Evolutionary conservation across 2,329 filamentous ascomycete species (phyloP).

Genomic region (Coniochaeta sp.): DNA sequence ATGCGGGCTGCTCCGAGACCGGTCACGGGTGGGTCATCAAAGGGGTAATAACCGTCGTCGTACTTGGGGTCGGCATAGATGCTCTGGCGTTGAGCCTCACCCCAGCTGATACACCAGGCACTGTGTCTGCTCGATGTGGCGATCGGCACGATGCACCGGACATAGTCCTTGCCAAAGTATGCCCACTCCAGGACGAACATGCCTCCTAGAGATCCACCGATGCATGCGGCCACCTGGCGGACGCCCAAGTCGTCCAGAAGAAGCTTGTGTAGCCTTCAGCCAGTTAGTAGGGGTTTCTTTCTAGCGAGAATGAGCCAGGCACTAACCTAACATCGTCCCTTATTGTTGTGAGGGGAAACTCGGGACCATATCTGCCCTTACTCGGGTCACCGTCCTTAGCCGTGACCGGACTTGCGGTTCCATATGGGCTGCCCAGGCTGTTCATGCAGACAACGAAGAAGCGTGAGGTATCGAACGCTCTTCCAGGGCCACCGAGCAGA

Average conservation of each 20-base stretch:
- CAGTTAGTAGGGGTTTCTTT: constrained; percentile 1
- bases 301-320: neutral
- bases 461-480: constrained; percentile 72
- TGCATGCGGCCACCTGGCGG: constrained; percentile 67
- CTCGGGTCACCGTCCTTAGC: constrained; percentile 71
- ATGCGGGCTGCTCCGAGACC: constrained; percentile 92
- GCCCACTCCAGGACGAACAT: constrained; percentile 92
- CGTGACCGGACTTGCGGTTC: constrained; percentile 82
- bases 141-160: constrained; percentile 73
- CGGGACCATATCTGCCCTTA: constrained; percentile 80
- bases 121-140: constrained; percentile 80
- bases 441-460: constrained; percentile 88
- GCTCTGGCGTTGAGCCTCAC: constrained; percentile 80
- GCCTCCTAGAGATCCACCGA: constrained; percentile 80
- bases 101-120: constrained; percentile 88
- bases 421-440: constrained; percentile 78
- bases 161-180: constrained; percentile 83
- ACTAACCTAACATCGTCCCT: constrained; percentile 88
- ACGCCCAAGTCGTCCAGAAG: constrained; percentile 76
- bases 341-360: constrained; percentile 93
- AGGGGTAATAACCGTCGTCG: constrained; percentile 90
- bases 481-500: constrained; percentile 67
- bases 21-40: constrained; percentile 76
- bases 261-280: constrained; percentile 63
- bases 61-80: constrained; percentile 99